These are phyloP conservation scores for Fusarium tricinctum DNA, from an alignment of 2,329 filamentous ascomycete genomes.

Conservation along the genomic window DNA sequence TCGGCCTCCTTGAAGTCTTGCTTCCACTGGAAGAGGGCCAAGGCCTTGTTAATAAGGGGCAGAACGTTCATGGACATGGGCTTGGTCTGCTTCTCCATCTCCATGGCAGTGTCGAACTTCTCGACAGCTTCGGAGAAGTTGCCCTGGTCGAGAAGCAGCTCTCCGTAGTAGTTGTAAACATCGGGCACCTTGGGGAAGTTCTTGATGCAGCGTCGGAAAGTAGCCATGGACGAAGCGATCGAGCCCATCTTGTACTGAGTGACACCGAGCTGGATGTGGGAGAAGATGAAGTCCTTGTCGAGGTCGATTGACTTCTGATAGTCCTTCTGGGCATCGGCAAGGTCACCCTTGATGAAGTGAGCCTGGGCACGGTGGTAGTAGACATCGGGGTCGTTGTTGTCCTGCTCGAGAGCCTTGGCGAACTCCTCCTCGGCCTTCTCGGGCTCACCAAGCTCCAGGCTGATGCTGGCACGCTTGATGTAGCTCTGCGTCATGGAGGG, in stretches of 20 bases:
- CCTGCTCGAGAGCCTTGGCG: constrained; percentile 84
- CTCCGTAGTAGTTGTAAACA: constrained; percentile 99
- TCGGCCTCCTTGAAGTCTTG: constrained; percentile 95
- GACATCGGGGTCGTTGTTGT: constrained; percentile 92
- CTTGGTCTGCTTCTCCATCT: constrained; percentile 96
- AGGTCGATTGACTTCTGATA: constrained; percentile 99
- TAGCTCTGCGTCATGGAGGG: constrained; percentile 93
- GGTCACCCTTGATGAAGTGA: constrained; percentile 97
- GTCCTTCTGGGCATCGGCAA: constrained; percentile 93
- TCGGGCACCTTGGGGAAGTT: constrained; percentile 97
- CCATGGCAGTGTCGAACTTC: constrained; percentile 98
- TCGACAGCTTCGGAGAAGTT: constrained; percentile 96
- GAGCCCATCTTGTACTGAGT: constrained; percentile 99
- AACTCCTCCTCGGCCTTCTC: constrained; percentile 92
- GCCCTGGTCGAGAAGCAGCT: constrained; percentile 95
- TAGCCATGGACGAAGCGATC: constrained; percentile 97
- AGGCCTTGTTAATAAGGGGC: constrained; percentile 97
- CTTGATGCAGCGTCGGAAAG: constrained; percentile 97
- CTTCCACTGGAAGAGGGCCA: constrained; percentile 98
- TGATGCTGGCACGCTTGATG: constrained; percentile 99
- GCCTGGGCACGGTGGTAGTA: constrained; percentile 99
- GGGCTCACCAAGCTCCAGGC: constrained; percentile 90
- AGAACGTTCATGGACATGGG: constrained; percentile 97
- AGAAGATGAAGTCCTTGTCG: constrained; percentile 97
- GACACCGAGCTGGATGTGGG: constrained; percentile 98